Conservation (phyloP, 495 filamentous ascomycete genomes). For the Podospora anserina region DNA sequence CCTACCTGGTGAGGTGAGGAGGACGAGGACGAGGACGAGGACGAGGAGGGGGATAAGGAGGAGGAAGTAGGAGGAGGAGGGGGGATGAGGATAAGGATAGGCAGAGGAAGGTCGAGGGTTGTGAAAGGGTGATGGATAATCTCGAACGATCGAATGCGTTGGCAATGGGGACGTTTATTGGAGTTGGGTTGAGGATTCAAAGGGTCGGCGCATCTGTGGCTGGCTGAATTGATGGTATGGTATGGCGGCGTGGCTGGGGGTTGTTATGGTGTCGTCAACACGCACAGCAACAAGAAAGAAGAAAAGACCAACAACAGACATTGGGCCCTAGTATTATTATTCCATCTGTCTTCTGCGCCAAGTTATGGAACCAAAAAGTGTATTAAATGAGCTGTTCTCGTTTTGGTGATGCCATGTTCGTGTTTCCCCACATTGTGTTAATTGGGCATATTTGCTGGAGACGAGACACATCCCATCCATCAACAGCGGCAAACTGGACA, state of each 20-base stretch:
- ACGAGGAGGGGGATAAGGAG: background rate
- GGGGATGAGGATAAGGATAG: slow-evolving; percentile 1
- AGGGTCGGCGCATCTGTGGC: slow-evolving; percentile 8
- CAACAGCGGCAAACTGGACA: no score
- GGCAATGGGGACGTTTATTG: slow-evolving; percentile 1
- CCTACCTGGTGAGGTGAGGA: background rate
- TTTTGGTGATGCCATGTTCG: no score
- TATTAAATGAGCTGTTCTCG: no score
- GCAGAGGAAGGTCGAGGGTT: background rate
- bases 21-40: background rate
- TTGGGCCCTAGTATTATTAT: no score
- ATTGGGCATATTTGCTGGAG: no score
- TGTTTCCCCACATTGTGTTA: no score
- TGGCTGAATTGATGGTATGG: background rate
- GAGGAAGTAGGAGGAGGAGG: background rate
- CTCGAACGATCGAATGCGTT: background rate
- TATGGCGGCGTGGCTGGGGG: background rate
- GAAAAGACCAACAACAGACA: no score
- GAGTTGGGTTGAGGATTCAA: slow-evolving; percentile 7
- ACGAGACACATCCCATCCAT: no score
- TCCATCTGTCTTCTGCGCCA: no score
- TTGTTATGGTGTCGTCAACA: background rate
- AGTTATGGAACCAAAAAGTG: no score
- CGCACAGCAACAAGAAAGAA: background rate
- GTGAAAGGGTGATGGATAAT: background rate